A percentile compares a stretch with the other conserved stretches of the same genome.
Evolutionary conservation across 176 grass and related monocot genomes (phyloP).

Genomic region (Juncus inflexus): DNA sequence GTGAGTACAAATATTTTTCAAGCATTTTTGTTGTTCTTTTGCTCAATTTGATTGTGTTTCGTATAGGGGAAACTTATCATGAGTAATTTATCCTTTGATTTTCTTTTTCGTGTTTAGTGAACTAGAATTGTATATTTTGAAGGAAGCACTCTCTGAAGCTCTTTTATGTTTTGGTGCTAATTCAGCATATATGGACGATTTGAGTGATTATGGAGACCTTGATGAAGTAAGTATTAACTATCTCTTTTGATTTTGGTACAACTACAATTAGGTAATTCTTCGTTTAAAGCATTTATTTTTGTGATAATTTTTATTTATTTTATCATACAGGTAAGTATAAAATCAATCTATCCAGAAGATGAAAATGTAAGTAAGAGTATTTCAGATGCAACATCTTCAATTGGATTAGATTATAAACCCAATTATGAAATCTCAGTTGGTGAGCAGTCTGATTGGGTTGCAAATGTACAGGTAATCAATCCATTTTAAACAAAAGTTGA

Average conservation of each 20-base stretch:
- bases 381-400: slow-evolving; percentile 43
- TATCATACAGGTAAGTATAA: slow-evolving; percentile 52
- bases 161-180: slow-evolving; percentile 76
- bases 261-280: not conserved
- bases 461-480: slow-evolving; percentile 48
- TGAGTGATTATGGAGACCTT: slow-evolving; percentile 45
- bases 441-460: slow-evolving; percentile 64
- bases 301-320: not conserved
- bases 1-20: slow-evolving; percentile 33
- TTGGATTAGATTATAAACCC: slow-evolving; percentile 60
- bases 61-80: slow-evolving; percentile 1
- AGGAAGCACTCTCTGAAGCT: slow-evolving; percentile 74
- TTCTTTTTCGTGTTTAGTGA: slow-evolving; percentile 2
- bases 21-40: slow-evolving; percentile 8
- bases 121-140: slow-evolving; percentile 16
- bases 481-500: not conserved
- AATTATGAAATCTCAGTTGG: slow-evolving; percentile 56
- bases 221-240: slow-evolving; percentile 48
- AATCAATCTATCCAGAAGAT: slow-evolving; percentile 48
- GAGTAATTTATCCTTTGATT: not conserved
- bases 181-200: slow-evolving; percentile 70
- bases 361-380: slow-evolving; percentile 48
- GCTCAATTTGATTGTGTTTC: slow-evolving; percentile 5
- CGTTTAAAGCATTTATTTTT: slow-evolving; percentile 8
- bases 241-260: not conserved